A percentile compares a stretch with the other conserved stretches of the same genome.
These are phyloP conservation scores for Apiospora hydei DNA, from an alignment of 2,329 filamentous ascomycete genomes.

Conservation along the genomic window DNA sequence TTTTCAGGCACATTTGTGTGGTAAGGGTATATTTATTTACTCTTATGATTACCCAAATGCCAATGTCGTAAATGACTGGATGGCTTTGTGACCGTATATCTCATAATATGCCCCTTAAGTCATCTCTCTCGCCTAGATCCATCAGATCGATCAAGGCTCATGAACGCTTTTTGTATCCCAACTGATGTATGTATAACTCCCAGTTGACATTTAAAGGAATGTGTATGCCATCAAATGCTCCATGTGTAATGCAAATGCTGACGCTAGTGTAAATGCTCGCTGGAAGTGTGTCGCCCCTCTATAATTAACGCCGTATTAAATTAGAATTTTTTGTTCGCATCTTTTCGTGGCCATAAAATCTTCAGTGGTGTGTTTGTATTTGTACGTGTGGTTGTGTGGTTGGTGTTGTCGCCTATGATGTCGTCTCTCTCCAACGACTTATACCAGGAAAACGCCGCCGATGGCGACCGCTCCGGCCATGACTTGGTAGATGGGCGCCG, in stretches of 20 bases:
- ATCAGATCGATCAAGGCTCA: neutral
- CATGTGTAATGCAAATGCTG: conserved; percentile 32
- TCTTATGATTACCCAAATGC: conserved; percentile 18
- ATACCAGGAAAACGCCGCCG: conserved; percentile 36
- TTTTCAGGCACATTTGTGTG: neutral
- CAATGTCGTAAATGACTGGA: neutral
- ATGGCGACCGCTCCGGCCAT: conserved; percentile 35
- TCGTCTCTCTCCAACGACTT: conserved; percentile 23
- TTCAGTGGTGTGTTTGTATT: too few species aligned
- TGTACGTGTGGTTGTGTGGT: neutral
- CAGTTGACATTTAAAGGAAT: conserved; percentile 34
- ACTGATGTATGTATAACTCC: conserved; percentile 25
- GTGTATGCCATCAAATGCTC: conserved; percentile 35
- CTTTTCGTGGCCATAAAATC: neutral
- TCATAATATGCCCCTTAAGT: conserved; percentile 5
- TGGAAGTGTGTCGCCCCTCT: conserved; percentile 25
- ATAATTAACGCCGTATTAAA: conserved; percentile 28
- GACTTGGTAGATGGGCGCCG: conserved; percentile 32
- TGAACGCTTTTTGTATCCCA: conserved; percentile 31
- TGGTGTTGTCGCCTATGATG: neutral
- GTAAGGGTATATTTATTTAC: conserved; percentile 1
- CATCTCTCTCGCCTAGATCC: neutral
- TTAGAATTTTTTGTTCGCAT: conserved; percentile 11
- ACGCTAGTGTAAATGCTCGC: conserved; percentile 27
- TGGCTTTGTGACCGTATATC: neutral